phyloP scores from a whole-genome alignment of 2,329 filamentous ascomycete species.

The Diaporthe sp. region DNA sequence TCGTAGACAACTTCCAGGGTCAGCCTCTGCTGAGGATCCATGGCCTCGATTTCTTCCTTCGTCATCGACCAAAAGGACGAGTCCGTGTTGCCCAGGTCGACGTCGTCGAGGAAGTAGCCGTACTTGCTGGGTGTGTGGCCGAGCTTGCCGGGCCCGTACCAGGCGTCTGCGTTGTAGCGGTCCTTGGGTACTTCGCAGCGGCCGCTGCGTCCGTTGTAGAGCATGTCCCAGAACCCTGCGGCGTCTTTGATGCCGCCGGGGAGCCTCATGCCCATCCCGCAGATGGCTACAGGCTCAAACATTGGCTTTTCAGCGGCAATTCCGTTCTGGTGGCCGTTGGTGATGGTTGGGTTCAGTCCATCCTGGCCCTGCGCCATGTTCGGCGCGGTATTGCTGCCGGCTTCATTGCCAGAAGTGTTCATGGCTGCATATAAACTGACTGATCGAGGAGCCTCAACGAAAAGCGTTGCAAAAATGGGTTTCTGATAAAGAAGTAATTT shows the following conservation, averaged over 20 bases:
- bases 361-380: neutral
- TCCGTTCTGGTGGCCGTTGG: neutral
- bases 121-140: slow-evolving; percentile 49
- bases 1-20: slow-evolving; percentile 36
- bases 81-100: slow-evolving; percentile 27
- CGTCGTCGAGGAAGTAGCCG: slow-evolving; percentile 32
- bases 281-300: slow-evolving; percentile 50
- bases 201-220: slow-evolving; percentile 48
- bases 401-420: neutral
- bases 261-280: slow-evolving; percentile 52
- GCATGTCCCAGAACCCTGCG: slow-evolving; percentile 50
- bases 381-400: neutral
- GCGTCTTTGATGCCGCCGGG: slow-evolving; percentile 48
- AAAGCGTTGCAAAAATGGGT: neutral
- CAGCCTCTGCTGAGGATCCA: slow-evolving; percentile 37
- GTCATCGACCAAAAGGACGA: slow-evolving; percentile 27
- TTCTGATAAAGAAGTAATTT: neutral
- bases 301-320: neutral
- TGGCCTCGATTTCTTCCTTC: neutral
- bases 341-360: neutral
- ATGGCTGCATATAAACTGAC: neutral
- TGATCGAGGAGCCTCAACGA: neutral
- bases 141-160: slow-evolving; percentile 51
- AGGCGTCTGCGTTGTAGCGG: slow-evolving; percentile 6
- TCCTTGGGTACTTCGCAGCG: slow-evolving; percentile 35